Base-by-base conservation (phyloP, 805 yeast species). In the Candida coleopterorum region DNA sequence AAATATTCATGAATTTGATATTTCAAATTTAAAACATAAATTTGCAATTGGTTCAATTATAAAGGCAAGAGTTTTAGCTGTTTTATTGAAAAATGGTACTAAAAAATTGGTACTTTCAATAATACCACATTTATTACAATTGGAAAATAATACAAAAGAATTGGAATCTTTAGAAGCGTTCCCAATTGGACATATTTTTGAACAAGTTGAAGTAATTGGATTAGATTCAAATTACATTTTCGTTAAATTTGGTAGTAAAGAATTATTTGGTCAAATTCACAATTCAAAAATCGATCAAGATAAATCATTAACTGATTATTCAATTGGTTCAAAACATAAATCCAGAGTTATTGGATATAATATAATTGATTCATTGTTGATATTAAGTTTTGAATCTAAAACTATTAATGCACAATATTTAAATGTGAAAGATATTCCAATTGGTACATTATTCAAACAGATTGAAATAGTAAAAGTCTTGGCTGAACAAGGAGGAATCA, bases 321-420 rank as follows among this genome's bases (percentile, higher is more conserved):
- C 68, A 28, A 58, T 70, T 14, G 94, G 89, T 1, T 70, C 95
- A 1, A 64, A 66, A 8, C 90, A 85, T 54, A 59, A 62, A 32
- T 95, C 95, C 4, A 78, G 97, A 58, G 80, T 93, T 6, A 52
- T 86, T 21, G 85, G 88, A 2, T 85, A 62, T 51, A 77, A 85
- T 27, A 55, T 58, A 16, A 58, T 81, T 31, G 97, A 93, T 50
- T 77, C 79, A 38, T 56, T 75, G 28, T 79, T 78, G 48, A 69
- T 77, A 29, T 61, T 90, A 47, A 79, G 95, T 1, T 62, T 87
- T 51, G 82, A 88, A 47, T 75, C 85, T 9, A 64, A 71, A 32
- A 68, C 78, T 32, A 62, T 93, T 26, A 70, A 75, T 14, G 75
- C 82, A 45, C 71, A 77, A 52, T 90, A 74, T 50, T 62, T 93